A percentile compares a stretch with the other conserved stretches of the same genome.
These are phyloP conservation scores for Mollisiaceae sp. DNA, from an alignment of 2,329 filamentous ascomycete species.

Conservation along the genomic window DNA sequence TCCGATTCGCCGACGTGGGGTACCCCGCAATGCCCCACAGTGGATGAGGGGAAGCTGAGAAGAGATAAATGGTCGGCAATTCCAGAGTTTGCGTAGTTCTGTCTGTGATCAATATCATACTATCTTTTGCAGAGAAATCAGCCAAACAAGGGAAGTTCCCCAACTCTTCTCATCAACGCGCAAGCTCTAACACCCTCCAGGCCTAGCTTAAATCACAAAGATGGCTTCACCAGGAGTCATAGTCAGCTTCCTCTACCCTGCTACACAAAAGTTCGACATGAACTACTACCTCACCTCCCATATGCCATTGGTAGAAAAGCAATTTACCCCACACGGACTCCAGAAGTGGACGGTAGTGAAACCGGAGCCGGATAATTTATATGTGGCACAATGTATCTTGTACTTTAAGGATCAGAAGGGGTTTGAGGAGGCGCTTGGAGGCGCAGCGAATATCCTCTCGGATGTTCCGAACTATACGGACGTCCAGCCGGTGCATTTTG, in stretches of 20 bases:
- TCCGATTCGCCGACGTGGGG: background rate
- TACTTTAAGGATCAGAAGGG: constrained; percentile 10
- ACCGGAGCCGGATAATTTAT: constrained; percentile 10
- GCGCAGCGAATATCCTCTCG: constrained; percentile 13
- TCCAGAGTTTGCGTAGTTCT: background rate
- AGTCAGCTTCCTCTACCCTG: constrained; percentile 21
- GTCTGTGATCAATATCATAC: background rate
- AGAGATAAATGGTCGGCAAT: background rate
- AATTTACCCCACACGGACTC: background rate
- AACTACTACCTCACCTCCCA: constrained; percentile 23
- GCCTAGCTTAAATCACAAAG: background rate
- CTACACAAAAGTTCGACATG: constrained; percentile 16
- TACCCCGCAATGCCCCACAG: background rate
- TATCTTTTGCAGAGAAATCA: no score
- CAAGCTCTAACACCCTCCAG: background rate
- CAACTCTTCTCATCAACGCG: background rate
- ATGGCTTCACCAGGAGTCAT: background rate
- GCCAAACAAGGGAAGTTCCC: background rate
- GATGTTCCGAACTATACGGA: constrained; percentile 23
- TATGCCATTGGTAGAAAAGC: constrained; percentile 13
- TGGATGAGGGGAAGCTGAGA: background rate
- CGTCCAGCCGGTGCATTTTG: constrained; percentile 5
- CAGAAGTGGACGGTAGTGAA: constrained; percentile 19
- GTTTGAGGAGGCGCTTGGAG: background rate
- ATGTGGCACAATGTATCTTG: constrained; percentile 12